Evolutionary conservation across 257 asterid species (phyloP), one percentile per base, ranked within the genome.

Genomic region (Solanum tarapatanum): DNA sequence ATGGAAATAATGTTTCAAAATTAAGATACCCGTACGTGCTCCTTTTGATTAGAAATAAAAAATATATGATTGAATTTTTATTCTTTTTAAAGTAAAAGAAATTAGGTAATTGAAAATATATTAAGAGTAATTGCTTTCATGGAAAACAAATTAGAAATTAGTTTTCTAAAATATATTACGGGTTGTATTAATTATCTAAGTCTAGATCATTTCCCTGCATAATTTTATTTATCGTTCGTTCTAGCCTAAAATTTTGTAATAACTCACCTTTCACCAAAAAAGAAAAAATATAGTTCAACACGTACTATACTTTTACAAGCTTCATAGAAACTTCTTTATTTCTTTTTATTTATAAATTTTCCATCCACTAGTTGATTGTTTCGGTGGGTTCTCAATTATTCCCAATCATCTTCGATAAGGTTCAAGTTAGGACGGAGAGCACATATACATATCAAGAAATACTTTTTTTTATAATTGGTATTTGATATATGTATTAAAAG

Each of bases 321-420:
- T 33, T 72, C 26, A 33, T 72, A 33, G 43, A 37, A 72, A 72
- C 26, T 32, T 72, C 79, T 72, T 32, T 30, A 7, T 32, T 32
- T 33, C 43, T 33, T 72, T 72, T 73, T 33, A 8, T 33, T 73
- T 17, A 73, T 32, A 19, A 33, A 2, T 8, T 73, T 73, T 4
- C 28, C 10, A 28, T 80, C 69, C 68, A 48, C 36, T 45, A 9
- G 26, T 45, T 87, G 77, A 88, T 84, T 64, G 69, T 32, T 79
- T 39, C 74, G 85, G 84, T 73, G 85, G 39, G 58, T 77, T 86
- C 70, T 26, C 41, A 70, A 89, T 86, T 89, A 82, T 87, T 62
- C 87, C 77, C 83, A 88, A 89, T 90, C 89, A 85, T 88, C 85
- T 30, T 36, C 17, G 60, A 74, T 74, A 80, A 87, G 66, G 88